These are phyloP conservation scores for Proliferodiscus dingleyae DNA, from an alignment of 2,329 filamentous ascomycete genomes.

Conservation along the genomic window DNA sequence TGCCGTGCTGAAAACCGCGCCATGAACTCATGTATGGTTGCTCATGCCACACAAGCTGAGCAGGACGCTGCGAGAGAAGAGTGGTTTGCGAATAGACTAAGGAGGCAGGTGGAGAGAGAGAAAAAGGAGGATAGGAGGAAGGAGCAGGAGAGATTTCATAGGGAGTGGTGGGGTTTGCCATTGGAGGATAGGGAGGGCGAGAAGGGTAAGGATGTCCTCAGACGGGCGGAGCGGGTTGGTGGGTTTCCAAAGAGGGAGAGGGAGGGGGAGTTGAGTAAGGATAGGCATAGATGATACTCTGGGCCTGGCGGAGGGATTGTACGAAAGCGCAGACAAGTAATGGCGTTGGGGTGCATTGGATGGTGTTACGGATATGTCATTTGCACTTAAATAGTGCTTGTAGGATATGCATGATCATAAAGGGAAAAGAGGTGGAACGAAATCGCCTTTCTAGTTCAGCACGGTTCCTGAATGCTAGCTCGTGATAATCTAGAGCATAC, in stretches of 20 bases:
- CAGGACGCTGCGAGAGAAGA: conserved; percentile 86
- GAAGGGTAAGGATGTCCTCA: conserved; percentile 49
- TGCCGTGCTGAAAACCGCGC: conserved; percentile 73
- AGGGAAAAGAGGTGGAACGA: background rate
- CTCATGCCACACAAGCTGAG: conserved; percentile 76
- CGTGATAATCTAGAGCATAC: too few relatives aligned
- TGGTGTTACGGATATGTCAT: conserved; percentile 1
- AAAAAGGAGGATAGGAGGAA: conserved; percentile 53
- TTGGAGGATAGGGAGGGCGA: conserved; percentile 53
- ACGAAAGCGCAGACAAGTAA: background rate
- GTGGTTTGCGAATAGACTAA: conserved; percentile 78
- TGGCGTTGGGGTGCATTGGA: conserved; percentile 7
- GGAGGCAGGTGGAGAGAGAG: conserved; percentile 64
- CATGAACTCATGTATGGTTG: conserved; percentile 94
- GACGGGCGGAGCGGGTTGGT: conserved; percentile 50
- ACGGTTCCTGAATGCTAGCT: too few relatives aligned
- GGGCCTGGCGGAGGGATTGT: background rate
- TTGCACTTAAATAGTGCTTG: background rate
- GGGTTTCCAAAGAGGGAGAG: conserved; percentile 42
- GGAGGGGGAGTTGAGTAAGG: conserved; percentile 31
- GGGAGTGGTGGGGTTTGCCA: conserved; percentile 64
- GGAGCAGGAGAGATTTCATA: conserved; percentile 60
- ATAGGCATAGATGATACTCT: conserved; percentile 30
- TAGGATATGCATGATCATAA: background rate
- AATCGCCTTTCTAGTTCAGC: too few relatives aligned